Base-by-base conservation (phyloP, 202 grass and related monocot genomes). In the Musa balbisiana region DNA sequence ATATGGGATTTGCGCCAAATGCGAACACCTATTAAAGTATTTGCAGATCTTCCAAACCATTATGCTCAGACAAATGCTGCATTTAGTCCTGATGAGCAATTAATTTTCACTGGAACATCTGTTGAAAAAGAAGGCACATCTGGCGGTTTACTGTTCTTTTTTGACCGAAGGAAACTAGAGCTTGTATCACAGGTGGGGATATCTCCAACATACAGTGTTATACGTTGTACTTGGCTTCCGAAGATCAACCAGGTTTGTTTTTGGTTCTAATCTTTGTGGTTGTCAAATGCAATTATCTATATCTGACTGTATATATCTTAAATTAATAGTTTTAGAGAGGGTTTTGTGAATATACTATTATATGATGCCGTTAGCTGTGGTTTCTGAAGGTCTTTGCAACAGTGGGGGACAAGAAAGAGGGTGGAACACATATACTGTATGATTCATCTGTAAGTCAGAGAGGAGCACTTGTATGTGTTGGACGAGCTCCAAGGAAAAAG, bases 371-470 rank as follows among this genome's bases (percentile, higher is more conserved):
- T 43, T 43, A 6, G 33, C 59, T 84, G 53, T 66, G 86, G 71
- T 86, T 79, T 80, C 71, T 89, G 20, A 82, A 97, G 93, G 86
- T 97, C 64, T 89, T 97, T 75, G 81, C 86, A 54, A 93, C 93
- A 79, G 88, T 92, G 59, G 93, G 93, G 62, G 93, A 97, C 80
- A 97, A 91, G 84, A 93, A 92, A 87, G 88, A 89, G 81, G 93
- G 93, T 11, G 93, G 88, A 11, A 93, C 88, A 52, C 93, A 93
- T 79, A 80, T 93, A 84, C 58, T 97, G 24, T 97, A 93, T 79
- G 93, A 97, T 85, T 90, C 90, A 69, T 93, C 88, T 80, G 82
- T 89, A 75, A 93, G 93, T 89, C 93, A 97, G 67, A 93, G 93
- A 74, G 93, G 93, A 63, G 93, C 90, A 64, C 84, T 93, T 87